Evolutionary conservation across 176 grass and related monocot genomes (phyloP), one percentile per base, ranked within the genome.

Genomic region (Pontederia paniculata): DNA sequence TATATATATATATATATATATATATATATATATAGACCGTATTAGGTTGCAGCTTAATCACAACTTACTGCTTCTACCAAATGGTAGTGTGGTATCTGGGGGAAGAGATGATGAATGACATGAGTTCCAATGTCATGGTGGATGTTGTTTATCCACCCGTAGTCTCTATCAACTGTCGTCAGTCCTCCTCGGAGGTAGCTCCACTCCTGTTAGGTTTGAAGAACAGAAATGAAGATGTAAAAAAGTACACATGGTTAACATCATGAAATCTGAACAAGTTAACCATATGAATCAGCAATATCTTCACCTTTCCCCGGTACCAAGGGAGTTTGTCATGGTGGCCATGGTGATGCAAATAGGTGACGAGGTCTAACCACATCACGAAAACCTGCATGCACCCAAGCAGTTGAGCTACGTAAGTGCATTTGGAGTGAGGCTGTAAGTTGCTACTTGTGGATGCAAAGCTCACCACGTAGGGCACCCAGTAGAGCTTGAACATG

Each of bases 121-220:
- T 96, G 91, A 48, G 91, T 96, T 61, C 82, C 91, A 50, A 96
- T 96, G 71, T 96, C 79, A 42, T 96, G 91, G 74, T 96, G 91
- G 59, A 96, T 86, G 15, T 55, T 89, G 70, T 86, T 96, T 73
- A 96, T 89, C 91, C 85, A 96, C 9, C 91, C 91, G 9, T 96
- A 96, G 71, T 96, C 91, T 16, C 82, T 21, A 70, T 96, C 91
- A 12, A 96, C 41, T 0, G 91, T 96, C 1, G 91, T 96, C 44
- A 96, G 71, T 1, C 70, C 91, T 7, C 91, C 91, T 12, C 91
- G 77, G 4, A 89, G 82, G 44, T 96, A 96, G 82, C 77, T 96
- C 91, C 91, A 89, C 68, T 96, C 91, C 85, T 93, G 28, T 2
- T 6, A 12, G 21, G 2, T 58, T 13, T 9, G 2, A 31, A 31